phyloP scores from a whole-genome alignment of 345 rosid genomes.

The Schrenkiella parvula region DNA sequence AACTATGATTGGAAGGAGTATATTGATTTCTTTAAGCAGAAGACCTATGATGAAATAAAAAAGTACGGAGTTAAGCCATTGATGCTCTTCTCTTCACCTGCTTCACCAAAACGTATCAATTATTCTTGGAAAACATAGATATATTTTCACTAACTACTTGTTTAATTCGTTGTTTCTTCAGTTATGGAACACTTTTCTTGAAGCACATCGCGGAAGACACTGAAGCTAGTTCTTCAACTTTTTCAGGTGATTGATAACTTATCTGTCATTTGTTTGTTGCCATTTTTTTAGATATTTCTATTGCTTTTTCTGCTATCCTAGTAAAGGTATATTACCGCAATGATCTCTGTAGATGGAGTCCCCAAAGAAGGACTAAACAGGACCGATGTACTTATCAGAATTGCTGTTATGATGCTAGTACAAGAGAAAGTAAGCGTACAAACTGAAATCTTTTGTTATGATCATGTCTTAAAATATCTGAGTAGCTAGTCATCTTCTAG shows the following conservation, averaged over 20 bases:
- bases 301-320: not conserved
- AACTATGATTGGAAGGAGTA: conserved; percentile 77
- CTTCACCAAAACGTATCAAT: not conserved
- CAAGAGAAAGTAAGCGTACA: conserved; percentile 57
- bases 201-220: conserved; percentile 51
- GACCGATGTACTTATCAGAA: conserved; percentile 56
- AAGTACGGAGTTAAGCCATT: conserved; percentile 40
- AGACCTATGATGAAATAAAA: conserved; percentile 60
- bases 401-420: conserved; percentile 50
- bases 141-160: not conserved
- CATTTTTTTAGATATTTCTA: not conserved
- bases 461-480: not conserved
- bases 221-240: conserved; percentile 40
- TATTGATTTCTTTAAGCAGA: conserved; percentile 51
- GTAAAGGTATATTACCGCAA: not conserved
- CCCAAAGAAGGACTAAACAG: conserved; percentile 71
- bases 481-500: not conserved
- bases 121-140: not conserved
- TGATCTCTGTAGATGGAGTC: conserved; percentile 64
- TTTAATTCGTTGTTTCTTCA: conserved; percentile 26
- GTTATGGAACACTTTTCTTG: conserved; percentile 67
- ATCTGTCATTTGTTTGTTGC: not conserved
- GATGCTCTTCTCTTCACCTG: not conserved
- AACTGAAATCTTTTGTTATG: not conserved
- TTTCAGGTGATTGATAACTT: conserved; percentile 48